Conservation (phyloP, 2,329 filamentous ascomycete genomes). For the Calonectria pteridis region DNA sequence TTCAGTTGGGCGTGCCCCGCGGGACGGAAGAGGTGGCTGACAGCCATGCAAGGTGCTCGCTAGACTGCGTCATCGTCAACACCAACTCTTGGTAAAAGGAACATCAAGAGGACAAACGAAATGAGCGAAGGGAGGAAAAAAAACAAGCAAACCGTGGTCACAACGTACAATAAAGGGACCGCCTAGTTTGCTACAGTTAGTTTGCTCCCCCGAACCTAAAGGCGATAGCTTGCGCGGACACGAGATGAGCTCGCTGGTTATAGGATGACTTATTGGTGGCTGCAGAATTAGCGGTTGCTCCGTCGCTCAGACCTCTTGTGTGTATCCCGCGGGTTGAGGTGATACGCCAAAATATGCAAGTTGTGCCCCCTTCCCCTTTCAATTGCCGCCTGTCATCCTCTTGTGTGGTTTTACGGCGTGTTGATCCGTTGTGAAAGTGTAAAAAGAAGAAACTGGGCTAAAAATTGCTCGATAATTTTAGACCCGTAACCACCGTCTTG, state of each 20-base stretch:
- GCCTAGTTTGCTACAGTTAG: neutral
- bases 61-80: neutral
- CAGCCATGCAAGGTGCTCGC: neutral
- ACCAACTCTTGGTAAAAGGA: neutral
- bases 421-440: neutral
- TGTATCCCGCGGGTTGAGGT: neutral
- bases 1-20: neutral
- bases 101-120: neutral
- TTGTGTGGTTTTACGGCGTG: neutral
- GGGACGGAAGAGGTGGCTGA: neutral
- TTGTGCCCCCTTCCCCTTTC: neutral
- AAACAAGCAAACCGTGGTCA: neutral
- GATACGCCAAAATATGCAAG: neutral
- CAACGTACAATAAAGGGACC: neutral
- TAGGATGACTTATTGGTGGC: neutral
- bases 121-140: neutral
- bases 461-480: neutral
- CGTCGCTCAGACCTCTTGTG: neutral
- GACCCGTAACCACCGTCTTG: neutral
- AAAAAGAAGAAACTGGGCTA: neutral
- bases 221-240: neutral
- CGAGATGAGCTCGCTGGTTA: neutral
- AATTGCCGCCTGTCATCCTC: neutral
- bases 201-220: neutral
- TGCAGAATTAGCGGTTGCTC: neutral